Percentiles rank a stretch among this genome's conserved stretches.
Conservation (phyloP, 768 basidiomycete genomes). For the Auricularia sp. region DNA sequence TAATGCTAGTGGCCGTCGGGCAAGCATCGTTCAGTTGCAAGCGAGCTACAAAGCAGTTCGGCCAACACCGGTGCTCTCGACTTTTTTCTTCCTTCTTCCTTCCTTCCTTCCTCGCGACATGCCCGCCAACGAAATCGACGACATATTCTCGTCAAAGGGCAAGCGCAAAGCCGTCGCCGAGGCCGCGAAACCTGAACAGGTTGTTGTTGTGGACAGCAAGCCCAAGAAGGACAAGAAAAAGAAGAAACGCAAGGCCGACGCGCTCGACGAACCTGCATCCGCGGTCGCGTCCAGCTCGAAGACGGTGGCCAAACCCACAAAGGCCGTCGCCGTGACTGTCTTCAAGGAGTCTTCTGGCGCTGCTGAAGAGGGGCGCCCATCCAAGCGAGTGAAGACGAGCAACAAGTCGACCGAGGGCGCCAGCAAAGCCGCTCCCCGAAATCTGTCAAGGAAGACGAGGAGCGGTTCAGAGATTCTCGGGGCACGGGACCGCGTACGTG, state of each 20-base stretch:
- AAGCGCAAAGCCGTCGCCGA: slow-evolving; percentile 7
- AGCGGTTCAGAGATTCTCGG: slow-evolving; percentile 63
- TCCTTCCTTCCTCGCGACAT: slow-evolving; percentile 18
- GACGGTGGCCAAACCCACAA: background rate
- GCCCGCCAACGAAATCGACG: slow-evolving; percentile 72
- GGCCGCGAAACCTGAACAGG: slow-evolving; percentile 8
- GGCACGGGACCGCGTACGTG: slow-evolving; percentile 60
- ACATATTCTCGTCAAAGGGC: slow-evolving; percentile 60
- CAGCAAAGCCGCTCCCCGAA: background rate
- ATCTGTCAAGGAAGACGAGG: slow-evolving; percentile 23
- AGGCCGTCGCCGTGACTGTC: background rate
- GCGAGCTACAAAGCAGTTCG: background rate
- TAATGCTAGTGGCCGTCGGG: background rate
- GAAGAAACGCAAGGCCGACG: slow-evolving; percentile 20
- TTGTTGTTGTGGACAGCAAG: slow-evolving; percentile 29
- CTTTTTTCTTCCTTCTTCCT: slow-evolving; percentile 9
- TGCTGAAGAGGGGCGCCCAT: background rate
- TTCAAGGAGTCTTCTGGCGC: background rate
- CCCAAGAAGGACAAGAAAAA: slow-evolving; percentile 36
- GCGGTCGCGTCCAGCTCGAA: background rate
- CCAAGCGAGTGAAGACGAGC: background rate
- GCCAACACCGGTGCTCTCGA: background rate
- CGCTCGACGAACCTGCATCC: background rate
- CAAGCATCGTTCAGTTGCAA: background rate
- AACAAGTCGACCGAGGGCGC: background rate